Evolutionary conservation across 495 filamentous ascomycete genomes (phyloP).

Genomic region (Penicillium angulare): DNA sequence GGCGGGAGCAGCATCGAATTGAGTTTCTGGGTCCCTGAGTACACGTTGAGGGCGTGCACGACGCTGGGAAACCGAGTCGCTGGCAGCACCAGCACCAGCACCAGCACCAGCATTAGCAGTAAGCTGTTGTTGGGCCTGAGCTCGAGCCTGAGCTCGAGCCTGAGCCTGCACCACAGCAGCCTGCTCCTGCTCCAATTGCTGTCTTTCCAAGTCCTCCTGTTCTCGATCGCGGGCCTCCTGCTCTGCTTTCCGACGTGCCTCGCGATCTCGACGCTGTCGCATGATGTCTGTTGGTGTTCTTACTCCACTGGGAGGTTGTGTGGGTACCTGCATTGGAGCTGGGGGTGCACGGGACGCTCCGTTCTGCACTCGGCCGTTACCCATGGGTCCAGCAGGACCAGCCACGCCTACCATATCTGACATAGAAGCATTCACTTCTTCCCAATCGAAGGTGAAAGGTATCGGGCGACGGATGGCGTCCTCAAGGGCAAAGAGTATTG

Average conservation of each 20-base stretch:
- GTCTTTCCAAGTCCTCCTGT: slow-evolving; percentile 53
- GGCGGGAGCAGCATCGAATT: slow-evolving; percentile 16
- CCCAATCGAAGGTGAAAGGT: slow-evolving; percentile 77
- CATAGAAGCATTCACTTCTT: slow-evolving; percentile 94
- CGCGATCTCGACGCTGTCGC: slow-evolving; percentile 66
- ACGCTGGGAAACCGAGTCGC: slow-evolving; percentile 44
- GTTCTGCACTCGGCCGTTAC: slow-evolving; percentile 49
- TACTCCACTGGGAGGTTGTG: slow-evolving; percentile 43
- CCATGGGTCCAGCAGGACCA: slow-evolving; percentile 34
- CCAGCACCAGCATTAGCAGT: neutral
- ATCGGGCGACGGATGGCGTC: slow-evolving; percentile 83
- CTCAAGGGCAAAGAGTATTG: slow-evolving; percentile 88
- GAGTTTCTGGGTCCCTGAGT: slow-evolving; percentile 24
- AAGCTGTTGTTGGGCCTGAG: slow-evolving; percentile 26
- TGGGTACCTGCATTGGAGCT: slow-evolving; percentile 47
- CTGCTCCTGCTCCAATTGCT: slow-evolving; percentile 55
- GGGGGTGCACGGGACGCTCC: slow-evolving; percentile 45
- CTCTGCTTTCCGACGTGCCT: slow-evolving; percentile 64
- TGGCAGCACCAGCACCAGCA: slow-evolving; percentile 57
- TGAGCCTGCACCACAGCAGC: slow-evolving; percentile 24
- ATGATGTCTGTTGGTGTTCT: slow-evolving; percentile 70
- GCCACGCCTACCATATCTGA: slow-evolving; percentile 69
- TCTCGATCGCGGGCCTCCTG: slow-evolving; percentile 46
- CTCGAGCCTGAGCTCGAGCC: slow-evolving; percentile 18
- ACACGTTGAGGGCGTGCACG: slow-evolving; percentile 29